These are phyloP conservation scores for Xylaria flabelliformis DNA, from an alignment of 495 filamentous ascomycete genomes.

Conservation along the genomic window DNA sequence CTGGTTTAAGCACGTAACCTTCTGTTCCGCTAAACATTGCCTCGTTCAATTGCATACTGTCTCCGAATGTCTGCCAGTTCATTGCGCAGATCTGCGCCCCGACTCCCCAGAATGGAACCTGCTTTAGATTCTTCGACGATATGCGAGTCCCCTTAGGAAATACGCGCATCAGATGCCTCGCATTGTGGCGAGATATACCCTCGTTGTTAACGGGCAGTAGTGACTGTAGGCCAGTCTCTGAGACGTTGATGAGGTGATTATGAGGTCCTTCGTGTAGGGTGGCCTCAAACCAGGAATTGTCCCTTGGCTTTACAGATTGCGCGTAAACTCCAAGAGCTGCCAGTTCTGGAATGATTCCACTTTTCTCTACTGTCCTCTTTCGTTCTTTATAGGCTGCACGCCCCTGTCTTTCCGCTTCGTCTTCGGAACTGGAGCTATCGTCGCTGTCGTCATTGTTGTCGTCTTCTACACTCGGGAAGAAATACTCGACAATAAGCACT, in stretches of 20 bases:
- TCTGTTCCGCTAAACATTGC: constrained; percentile 60
- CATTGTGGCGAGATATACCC: constrained; percentile 57
- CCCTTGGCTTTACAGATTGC: constrained; percentile 61
- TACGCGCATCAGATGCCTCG: constrained; percentile 60
- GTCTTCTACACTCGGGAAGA: constrained; percentile 53
- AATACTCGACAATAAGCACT: constrained; percentile 62
- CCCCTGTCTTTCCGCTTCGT: constrained; percentile 51
- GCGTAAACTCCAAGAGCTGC: constrained; percentile 62
- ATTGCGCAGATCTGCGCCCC: constrained; percentile 63
- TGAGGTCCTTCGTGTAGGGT: constrained; percentile 53
- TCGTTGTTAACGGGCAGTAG: constrained; percentile 43
- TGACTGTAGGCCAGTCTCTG: constrained; percentile 53
- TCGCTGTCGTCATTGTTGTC: constrained; percentile 33
- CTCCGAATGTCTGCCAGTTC: constrained; percentile 64
- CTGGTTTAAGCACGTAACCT: constrained; percentile 62
- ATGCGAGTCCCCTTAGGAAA: constrained; percentile 64
- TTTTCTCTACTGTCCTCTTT: constrained; percentile 44
- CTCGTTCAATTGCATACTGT: constrained; percentile 61
- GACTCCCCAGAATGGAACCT: constrained; percentile 58
- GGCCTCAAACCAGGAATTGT: constrained; percentile 57
- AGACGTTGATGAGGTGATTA: constrained; percentile 65
- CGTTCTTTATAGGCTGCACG: constrained; percentile 48
- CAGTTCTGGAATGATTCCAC: constrained; percentile 58
- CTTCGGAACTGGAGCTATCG: constrained; percentile 31
- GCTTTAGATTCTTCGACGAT: constrained; percentile 59